Evolutionary conservation across 495 filamentous ascomycete genomes (phyloP), one percentile per base, ranked within the genome.

Genomic region (Beverwykella pulmonaria): DNA sequence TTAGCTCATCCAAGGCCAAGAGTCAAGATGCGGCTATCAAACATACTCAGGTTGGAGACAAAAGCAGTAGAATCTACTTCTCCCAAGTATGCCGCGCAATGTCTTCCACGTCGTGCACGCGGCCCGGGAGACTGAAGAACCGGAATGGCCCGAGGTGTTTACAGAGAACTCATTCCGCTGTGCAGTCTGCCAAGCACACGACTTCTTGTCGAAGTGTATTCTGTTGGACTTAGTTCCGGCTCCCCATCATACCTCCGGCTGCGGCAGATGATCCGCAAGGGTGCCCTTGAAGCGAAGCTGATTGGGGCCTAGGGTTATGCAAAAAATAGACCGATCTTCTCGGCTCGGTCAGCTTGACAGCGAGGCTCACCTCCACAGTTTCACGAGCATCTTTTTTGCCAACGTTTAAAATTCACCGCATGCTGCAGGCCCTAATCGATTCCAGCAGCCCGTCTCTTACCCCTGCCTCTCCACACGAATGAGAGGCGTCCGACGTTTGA

Each of bases 171-270:
- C 12, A 26, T 29, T 7, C 41, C 54, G 41, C 44, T n/a, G 25
- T n/a, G 59, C 26, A 3, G 14, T 53, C 29, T 54, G 20, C 19
- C 5, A 30, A 36, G 50, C 49, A 47, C 20, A 25, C 39, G 36
- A 15, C 34, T 48, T 32, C 50, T 22, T 44, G 17, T 20, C 8
- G 22, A 9, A 9, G 12, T 48, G 22, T 17, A 22, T n/a, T 9
- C 32, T 15, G 25, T 65, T 57, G 53, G 53, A 57, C 32, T 65
- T 41, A 59, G 53, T 26, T n/a, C 46, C 62, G 62, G 62, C 41
- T 65, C 62, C 62, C 62, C 62, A 65, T 47, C 25, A 14, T 2
- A 58, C 25, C 39, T 52, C 62, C 53, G 62, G 41, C n/a, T 65
- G 41, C 29, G 41, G 53, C 34, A 36, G 50, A 23, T 10, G 44